Evolutionary conservation across 495 filamentous ascomycete genomes (phyloP), one percentile per base, ranked within the genome.

Genomic region (Penicillium canescens): DNA sequence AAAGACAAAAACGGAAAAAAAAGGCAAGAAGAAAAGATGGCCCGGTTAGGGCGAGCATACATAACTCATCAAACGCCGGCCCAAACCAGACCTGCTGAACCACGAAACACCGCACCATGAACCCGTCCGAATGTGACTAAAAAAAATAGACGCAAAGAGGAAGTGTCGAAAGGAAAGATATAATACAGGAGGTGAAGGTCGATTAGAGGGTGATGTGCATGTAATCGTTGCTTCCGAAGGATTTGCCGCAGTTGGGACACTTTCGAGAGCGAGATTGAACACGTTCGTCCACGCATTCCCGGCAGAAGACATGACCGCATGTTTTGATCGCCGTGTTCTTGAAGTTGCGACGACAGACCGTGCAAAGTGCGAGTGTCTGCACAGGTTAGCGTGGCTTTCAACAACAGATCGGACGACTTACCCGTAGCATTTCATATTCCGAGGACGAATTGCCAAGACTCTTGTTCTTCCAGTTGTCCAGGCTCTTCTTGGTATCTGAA

Each of bases 241-340:
- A 84, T 68, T 86, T 86, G 67, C 86, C 88, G 76, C 94, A 98
- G 61, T 87, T 92, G 5, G 94, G 94, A 63, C 94, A 98, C 71
- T 98, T 98, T 52, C 94, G 83, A 66, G 90, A 92, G 33, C 94
- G 89, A 53, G 92, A 94, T 8, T 81, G 78, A 46, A 96, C 83
- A 45, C 92, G 86, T 62, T 92, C 86, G 47, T 96, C 90, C 23
- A 96, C 86, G 64, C 94, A 98, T 23, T 84, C 81, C 60, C 82
- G 84, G 82, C 94, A 98, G 70, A 98, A 96, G 18, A 96, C 85
- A 71, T 98, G 94, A n/a, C 94, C 94, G 68, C 94, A 98, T 12
- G 87, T 90, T 66, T 91, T 92, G 60, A 98, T 80, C 14, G 86
- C 86, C 1, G 92, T 96, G 67, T 98, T 89, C 73, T 97, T 97